Base-by-base conservation (phyloP, 768 basidiomycete species). In the Porpolomopsis calyptriformis region DNA sequence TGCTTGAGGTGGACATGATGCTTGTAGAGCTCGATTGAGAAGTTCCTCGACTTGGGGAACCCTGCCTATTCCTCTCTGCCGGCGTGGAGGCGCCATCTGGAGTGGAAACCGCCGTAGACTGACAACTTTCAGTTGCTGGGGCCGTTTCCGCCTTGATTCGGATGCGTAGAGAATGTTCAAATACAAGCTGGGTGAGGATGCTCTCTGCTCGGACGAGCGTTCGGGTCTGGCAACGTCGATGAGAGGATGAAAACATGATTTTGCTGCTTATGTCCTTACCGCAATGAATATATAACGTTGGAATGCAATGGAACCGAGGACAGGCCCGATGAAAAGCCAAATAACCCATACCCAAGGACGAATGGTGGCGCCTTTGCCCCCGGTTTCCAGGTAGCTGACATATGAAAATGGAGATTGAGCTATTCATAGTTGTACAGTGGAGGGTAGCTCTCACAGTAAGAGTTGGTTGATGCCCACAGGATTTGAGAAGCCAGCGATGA, bases 331-430 rank as follows among this genome's bases (percentile, higher is more conserved):
- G 54, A 67, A 64, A 1, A 70, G 55, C 46, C 54, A 57, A 0
- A 60, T 23, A 22, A 77, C 64, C 74, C 76, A 78, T 3, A 77
- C 65, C 68, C 76, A 76, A 1, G 77, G 77, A 26, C 66, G 66
- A 31, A 74, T 53, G 7, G 60, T 49, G 0, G 71, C 66, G 19
- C 54, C 72, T 38, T 65, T 50, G 2, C 67, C 69, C 11, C 61
- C 58, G 4, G 42, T 64, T 57, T 77, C 74, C 29, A 79, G 56
- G 50, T 76, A 73, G 43, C 63, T 69, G 38, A 8, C 12, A 12
- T 26, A 23, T 20, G 12, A 37, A 44, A 12, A 8, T n/a, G 16
- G 12, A 9, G 7, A 18, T 11, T 18, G 47, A 14, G n/a, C 2
- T 9, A 33, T 16, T n/a, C 26, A 49, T 16, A 42, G 26, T 37